Percentiles rank a stretch among this genome's conserved stretches.
Evolutionary conservation across 345 rosid genomes (phyloP).

Genomic region (Eucalyptus sp.): DNA sequence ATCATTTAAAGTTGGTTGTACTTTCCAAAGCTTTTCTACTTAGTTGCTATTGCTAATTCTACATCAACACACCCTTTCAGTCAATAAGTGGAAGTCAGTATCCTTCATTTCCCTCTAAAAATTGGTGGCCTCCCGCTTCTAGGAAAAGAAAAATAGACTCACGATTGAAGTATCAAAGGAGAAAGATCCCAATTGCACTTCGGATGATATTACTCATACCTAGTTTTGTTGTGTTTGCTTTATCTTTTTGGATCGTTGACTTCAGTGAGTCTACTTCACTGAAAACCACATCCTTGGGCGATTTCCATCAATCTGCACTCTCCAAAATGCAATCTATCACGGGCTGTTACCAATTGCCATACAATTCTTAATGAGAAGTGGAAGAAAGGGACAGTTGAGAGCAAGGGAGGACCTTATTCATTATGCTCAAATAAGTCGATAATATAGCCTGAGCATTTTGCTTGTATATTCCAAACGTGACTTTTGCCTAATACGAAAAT

Average conservation of each 20-base stretch:
- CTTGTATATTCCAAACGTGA: conserved; percentile 67
- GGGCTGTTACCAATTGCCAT: neutral
- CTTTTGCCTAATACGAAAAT: conserved; percentile 41
- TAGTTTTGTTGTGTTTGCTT: conserved; percentile 7
- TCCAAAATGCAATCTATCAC: neutral
- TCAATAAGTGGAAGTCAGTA: neutral
- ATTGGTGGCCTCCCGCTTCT: neutral
- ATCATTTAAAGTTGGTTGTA: neutral
- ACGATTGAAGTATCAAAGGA: neutral
- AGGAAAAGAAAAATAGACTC: neutral
- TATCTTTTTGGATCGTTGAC: conserved; percentile 31
- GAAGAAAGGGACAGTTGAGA: neutral
- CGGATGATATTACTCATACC: conserved; percentile 2
- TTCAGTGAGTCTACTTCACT: conserved; percentile 45
- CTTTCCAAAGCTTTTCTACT: neutral
- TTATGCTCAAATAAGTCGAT: conserved; percentile 45
- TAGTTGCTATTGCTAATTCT: neutral
- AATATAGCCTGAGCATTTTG: conserved; percentile 53
- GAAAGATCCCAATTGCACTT: neutral
- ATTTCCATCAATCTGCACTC: conserved; percentile 67
- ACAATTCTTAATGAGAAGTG: neutral
- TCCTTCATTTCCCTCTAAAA: neutral
- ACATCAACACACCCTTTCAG: neutral
- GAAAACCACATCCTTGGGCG: conserved; percentile 56
- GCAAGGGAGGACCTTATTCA: conserved; percentile 32